Base-by-base conservation (phyloP, 306 rosid genomes). In the Acacia acuminata region DNA sequence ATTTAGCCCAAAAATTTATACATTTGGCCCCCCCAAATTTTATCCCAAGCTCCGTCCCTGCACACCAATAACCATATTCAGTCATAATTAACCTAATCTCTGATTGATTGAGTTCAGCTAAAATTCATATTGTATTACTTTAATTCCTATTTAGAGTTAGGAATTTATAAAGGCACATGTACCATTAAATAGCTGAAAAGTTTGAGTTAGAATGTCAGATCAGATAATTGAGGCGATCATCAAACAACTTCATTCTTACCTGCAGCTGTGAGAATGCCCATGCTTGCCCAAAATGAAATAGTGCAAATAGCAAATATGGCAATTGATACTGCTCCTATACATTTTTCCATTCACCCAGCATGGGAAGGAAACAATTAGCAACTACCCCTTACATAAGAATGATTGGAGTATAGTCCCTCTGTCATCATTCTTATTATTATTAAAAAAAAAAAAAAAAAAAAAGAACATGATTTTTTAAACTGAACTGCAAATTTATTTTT, bases 311-410 rank as follows among this genome's bases (percentile, higher is more conserved):
- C 91, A 79, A 92, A 84, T 40, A 88, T 68, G 73, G 99, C 90
- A 15, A 90, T 77, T 43, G 89, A 83, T 77, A 93, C 69, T 77
- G 97, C 98, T 79, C 91, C 98, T 22, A 93, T 80, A 77, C 27
- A 27, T 27, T 27, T 27, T 27, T 27, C 27, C 27, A 27, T 27
- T 27, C 27, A 27, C 27, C 27, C 27, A 27, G 27, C 27, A 27
- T 27, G 27, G 27, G 27, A 27, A 27, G 27, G 27, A 27, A 27
- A 27, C 27, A 27, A 27, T 27, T 27, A 27, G 1, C 27, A 27
- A 27, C 27, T 27, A 27, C 27, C 27, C 1, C 27, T 27, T 90
- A 95, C 86, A 90, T 85, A 27, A 88, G 61, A 43, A 63, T 47
- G n/a, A 32, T 10, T 20, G 10, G 30, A 10, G 30, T 64, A 10